These are phyloP conservation scores for Fusarium devonianum DNA, from an alignment of 2,329 filamentous ascomycete genomes.

Conservation along the genomic window DNA sequence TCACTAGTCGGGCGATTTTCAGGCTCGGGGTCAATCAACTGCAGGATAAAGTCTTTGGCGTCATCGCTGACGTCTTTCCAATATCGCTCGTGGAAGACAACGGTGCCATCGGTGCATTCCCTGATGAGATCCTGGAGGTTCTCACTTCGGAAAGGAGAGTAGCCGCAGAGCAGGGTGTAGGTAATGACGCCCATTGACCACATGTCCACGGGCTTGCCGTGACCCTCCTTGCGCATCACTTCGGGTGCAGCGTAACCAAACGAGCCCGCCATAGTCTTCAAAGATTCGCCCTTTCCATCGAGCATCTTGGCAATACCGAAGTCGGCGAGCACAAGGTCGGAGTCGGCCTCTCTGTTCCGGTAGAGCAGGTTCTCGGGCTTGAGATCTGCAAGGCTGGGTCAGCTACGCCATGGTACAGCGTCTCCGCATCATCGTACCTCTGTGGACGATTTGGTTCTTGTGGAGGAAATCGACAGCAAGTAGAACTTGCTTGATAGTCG, in stretches of 20 bases:
- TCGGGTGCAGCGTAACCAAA: conserved; percentile 98
- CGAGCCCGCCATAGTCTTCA: conserved; percentile 98
- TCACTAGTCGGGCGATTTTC: conserved; percentile 79
- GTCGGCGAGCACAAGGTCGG: conserved; percentile 90
- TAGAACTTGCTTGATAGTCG: conserved; percentile 93
- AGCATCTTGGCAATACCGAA: conserved; percentile 99
- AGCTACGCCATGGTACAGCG: conserved; percentile 1
- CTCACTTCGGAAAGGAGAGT: conserved; percentile 97
- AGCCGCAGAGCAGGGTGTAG: conserved; percentile 96
- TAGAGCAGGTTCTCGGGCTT: conserved; percentile 99
- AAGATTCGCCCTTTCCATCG: conserved; percentile 85
- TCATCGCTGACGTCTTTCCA: conserved; percentile 98
- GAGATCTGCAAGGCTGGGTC: conserved; percentile 69
- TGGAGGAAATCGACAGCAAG: conserved; percentile 95
- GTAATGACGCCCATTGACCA: conserved; percentile 99
- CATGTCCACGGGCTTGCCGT: conserved; percentile 98
- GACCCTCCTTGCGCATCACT: conserved; percentile 96
- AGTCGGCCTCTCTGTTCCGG: conserved; percentile 77
- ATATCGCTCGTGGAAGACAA: conserved; percentile 97
- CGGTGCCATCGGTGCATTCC: conserved; percentile 82
- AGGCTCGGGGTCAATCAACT: conserved; percentile 80
- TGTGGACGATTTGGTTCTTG: conserved; percentile 91
- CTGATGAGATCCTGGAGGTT: conserved; percentile 92
- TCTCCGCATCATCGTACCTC: conserved; percentile 66
- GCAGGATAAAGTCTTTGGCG: conserved; percentile 91